Percentiles rank a stretch among this genome's conserved stretches.
Conservation (phyloP, 176 grass and related monocot species). For the Elaeis guineensis region DNA sequence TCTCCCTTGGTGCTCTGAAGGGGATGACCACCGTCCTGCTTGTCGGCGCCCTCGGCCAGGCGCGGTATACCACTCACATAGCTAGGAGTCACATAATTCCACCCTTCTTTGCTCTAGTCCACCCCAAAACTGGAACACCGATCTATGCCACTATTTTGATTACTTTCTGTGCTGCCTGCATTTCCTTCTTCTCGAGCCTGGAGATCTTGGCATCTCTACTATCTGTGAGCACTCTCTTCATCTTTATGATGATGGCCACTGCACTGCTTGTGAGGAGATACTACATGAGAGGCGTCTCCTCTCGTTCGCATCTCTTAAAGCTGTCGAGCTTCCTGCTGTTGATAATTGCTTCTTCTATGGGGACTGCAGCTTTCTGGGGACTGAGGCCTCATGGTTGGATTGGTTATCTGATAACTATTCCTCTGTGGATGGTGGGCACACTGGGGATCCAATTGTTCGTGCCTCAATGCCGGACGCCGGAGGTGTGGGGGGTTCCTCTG, state of each 20-base stretch:
- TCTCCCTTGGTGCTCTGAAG: constrained; percentile 86
- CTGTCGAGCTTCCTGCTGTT: constrained; percentile 30
- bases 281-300: constrained; percentile 58
- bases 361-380: constrained; percentile 71
- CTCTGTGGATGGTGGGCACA: constrained; percentile 52
- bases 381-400: constrained; percentile 36
- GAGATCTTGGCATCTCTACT: constrained; percentile 52
- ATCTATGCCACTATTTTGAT: constrained; percentile 69
- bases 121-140: constrained; percentile 78
- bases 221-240: constrained; percentile 87
- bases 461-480: constrained; percentile 44
- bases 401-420: constrained; percentile 51
- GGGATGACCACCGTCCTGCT: constrained; percentile 95
- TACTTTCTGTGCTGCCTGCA: constrained; percentile 33
- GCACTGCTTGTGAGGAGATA: constrained; percentile 78
- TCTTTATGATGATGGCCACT: constrained; percentile 91
- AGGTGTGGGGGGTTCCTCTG: constrained; percentile 81
- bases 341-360: constrained; percentile 44
- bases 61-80: constrained; percentile 85
- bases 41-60: constrained; percentile 75
- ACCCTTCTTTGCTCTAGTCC: constrained; percentile 79
- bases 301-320: constrained; percentile 22
- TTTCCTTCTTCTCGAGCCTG: constrained; percentile 86
- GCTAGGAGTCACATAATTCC: constrained; percentile 95
- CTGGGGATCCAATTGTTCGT: constrained; percentile 60